Evolutionary conservation across 148 eudicot species (phyloP).

Genomic region (Amaranthus palmeri): DNA sequence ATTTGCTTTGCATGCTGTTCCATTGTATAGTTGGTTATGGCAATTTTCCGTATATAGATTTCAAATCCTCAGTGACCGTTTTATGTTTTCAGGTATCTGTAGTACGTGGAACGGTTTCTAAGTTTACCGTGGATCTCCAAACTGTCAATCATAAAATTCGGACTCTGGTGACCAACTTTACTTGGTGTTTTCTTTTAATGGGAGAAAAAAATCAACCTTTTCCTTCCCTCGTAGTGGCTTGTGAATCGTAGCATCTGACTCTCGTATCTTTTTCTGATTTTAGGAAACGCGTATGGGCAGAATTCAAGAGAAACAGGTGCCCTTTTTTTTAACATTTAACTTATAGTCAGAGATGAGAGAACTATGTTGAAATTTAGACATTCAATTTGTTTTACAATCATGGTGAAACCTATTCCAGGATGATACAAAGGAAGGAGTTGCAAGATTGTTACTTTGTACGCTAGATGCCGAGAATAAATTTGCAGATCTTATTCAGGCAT

Average conservation of each 20-base stretch:
- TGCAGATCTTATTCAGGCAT: conserved; percentile 51
- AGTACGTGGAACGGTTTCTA: conserved; percentile 8
- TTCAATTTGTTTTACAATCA: not conserved
- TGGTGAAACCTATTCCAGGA: conserved; percentile 38
- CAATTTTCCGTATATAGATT: not conserved
- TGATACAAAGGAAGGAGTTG: conserved; percentile 42
- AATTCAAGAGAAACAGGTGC: conserved; percentile 64
- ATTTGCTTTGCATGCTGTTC: too few relatives aligned
- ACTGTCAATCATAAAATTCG: conserved; percentile 17
- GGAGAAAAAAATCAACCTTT: not conserved
- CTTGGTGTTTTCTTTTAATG: not conserved
- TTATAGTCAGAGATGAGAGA: not conserved
- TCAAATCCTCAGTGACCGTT: not conserved
- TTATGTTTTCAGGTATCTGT: conserved; percentile 16
- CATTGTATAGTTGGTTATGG: too few relatives aligned
- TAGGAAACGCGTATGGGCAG: conserved; percentile 61
- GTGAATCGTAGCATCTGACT: conserved; percentile 15
- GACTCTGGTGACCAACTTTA: conserved; percentile 23
- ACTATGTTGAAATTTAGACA: not conserved
- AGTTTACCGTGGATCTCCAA: conserved; percentile 11
- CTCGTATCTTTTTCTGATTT: conserved; percentile 17
- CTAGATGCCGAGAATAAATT: conserved; percentile 32
- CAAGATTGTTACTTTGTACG: conserved; percentile 40
- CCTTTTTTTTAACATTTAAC: not conserved
- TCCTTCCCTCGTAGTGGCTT: not conserved